Conservation (phyloP, 2,329 filamentous ascomycete species). For the Alternaria gansuensis region DNA sequence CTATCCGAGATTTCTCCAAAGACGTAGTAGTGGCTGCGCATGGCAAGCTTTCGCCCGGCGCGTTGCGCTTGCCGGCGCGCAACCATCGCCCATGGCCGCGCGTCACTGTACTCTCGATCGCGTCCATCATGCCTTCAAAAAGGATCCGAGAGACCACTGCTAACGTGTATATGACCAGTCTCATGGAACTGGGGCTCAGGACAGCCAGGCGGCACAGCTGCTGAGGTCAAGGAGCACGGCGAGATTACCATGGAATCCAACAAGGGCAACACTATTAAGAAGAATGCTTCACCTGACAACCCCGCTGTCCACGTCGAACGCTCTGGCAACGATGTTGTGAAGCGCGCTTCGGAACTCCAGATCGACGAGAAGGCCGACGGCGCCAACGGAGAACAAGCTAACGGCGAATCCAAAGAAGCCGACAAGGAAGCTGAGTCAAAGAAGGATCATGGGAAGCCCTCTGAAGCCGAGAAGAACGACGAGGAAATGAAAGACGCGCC, state of each 20-base stretch:
- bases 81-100: slow-evolving; percentile 16
- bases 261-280: slow-evolving; percentile 70
- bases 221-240: slow-evolving; percentile 66
- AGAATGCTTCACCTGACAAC: slow-evolving; percentile 67
- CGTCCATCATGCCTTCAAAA: slow-evolving; percentile 35
- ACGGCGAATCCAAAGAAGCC: slow-evolving; percentile 51
- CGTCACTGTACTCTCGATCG: slow-evolving; percentile 27
- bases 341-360: slow-evolving; percentile 67
- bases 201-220: slow-evolving; percentile 65
- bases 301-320: slow-evolving; percentile 68
- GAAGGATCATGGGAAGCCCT: slow-evolving; percentile 43
- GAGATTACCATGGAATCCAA: slow-evolving; percentile 69
- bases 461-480: slow-evolving; percentile 43
- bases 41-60: slow-evolving; percentile 3
- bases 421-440: slow-evolving; percentile 38
- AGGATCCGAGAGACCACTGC: slow-evolving; percentile 3
- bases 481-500: slow-evolving; percentile 41
- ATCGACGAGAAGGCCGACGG: slow-evolving; percentile 59
- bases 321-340: slow-evolving; percentile 71
- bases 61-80: slow-evolving; percentile 16
- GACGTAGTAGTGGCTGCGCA: background rate
- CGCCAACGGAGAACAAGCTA: slow-evolving; percentile 44
- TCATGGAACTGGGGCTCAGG: slow-evolving; percentile 69
- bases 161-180: slow-evolving; percentile 56
- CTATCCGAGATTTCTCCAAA: background rate